These are phyloP conservation scores for Stramenopiles sp. DNA, from an alignment of 352 stramenopile species.

Conservation along the genomic window DNA sequence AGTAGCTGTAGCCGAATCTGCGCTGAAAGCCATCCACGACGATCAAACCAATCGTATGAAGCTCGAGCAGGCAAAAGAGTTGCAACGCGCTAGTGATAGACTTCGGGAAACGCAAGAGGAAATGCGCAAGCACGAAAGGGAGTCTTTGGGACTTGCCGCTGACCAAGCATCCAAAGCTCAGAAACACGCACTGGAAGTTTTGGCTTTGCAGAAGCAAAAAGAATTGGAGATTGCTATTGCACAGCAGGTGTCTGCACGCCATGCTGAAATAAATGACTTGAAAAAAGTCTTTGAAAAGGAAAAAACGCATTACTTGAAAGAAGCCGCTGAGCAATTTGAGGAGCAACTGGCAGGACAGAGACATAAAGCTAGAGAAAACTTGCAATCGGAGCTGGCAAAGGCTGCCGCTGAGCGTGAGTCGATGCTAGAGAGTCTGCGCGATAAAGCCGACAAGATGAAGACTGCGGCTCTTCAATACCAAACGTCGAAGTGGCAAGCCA, in stretches of 20 bases:
- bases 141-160: neutral
- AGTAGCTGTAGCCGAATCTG: neutral
- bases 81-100: neutral
- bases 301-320: neutral
- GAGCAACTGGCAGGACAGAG: neutral
- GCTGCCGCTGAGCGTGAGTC: neutral
- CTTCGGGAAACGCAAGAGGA: neutral
- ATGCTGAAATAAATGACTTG: constrained; percentile 9
- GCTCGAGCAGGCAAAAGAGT: neutral
- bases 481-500: neutral
- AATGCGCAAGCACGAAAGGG: neutral
- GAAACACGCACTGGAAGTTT: neutral
- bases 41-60: neutral
- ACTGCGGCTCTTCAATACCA: neutral
- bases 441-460: constrained; percentile 1
- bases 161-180: constrained; percentile 4
- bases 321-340: neutral
- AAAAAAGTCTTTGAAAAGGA: neutral
- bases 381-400: neutral
- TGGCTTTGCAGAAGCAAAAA: neutral
- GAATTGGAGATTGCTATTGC: neutral
- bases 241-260: neutral
- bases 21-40: neutral
- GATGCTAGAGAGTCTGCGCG: neutral
- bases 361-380: neutral